Percentiles rank a stretch among this genome's conserved stretches.
These are phyloP conservation scores for Neoconidiobolus thromboides DNA, from an alignment of 371 early-diverging fungal species.

Conservation along the genomic window DNA sequence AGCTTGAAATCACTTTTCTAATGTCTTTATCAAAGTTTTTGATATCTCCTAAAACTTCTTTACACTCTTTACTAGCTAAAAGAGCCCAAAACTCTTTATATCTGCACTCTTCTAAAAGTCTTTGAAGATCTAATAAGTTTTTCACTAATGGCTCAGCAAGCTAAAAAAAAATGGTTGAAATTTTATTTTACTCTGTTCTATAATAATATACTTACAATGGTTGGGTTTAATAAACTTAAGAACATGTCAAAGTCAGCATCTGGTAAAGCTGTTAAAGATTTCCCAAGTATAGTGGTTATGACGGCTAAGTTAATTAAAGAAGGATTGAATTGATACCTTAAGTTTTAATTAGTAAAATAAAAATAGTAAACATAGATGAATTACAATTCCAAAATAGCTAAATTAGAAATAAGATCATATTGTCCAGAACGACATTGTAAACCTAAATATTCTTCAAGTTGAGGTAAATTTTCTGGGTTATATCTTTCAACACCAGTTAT, in stretches of 20 bases:
- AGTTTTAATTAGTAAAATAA: background rate
- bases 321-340: constrained; percentile 77
- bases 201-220: background rate
- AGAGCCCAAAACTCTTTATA: constrained; percentile 66
- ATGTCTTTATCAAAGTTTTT: constrained; percentile 53
- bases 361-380: background rate
- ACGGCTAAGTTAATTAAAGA: constrained; percentile 43
- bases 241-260: constrained; percentile 79
- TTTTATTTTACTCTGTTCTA: background rate
- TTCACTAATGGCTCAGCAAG: constrained; percentile 31
- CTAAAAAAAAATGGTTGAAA: background rate
- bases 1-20: constrained; percentile 46
- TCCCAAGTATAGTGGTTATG: constrained; percentile 52
- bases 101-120: constrained; percentile 53
- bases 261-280: constrained; percentile 65
- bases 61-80: constrained; percentile 24
- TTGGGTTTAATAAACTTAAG: constrained; percentile 42
- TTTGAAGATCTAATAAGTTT: constrained; percentile 49
- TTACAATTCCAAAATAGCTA: constrained; percentile 77
- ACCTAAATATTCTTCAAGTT: constrained; percentile 62
- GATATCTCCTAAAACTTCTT: constrained; percentile 35
- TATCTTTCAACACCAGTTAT: constrained; percentile 68
- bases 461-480: constrained; percentile 66
- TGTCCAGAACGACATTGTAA: constrained; percentile 53
- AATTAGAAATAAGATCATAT: constrained; percentile 74